phyloP scores from a whole-genome alignment of 192 early-diverging fungal genomes.

The Physocladia obscura region DNA sequence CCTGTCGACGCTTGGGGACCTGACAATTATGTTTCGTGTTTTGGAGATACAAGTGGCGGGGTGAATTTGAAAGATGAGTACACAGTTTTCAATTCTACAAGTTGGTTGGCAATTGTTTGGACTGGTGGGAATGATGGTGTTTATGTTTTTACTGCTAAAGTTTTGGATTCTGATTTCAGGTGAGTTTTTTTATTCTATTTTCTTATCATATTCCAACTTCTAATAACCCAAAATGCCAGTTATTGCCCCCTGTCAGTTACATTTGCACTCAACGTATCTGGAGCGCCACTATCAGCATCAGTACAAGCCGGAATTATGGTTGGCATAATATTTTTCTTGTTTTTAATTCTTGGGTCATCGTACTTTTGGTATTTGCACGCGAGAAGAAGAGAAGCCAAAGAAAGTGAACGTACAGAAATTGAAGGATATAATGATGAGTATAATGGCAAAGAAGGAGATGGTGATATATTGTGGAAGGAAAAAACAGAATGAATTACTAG shows the following conservation, averaged over 20 bases:
- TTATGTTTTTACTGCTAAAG: constrained; percentile 27
- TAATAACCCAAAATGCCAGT: background rate
- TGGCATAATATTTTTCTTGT: background rate
- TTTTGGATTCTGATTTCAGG: constrained; percentile 26
- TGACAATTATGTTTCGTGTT: constrained; percentile 17
- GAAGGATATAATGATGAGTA: background rate
- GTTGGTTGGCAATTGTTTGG: constrained; percentile 20
- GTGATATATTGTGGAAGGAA: constrained; percentile 24
- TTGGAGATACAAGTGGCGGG: background rate
- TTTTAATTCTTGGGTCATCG: background rate
- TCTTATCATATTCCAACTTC: background rate
- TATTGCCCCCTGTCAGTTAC: constrained; percentile 14
- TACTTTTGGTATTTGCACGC: constrained; percentile 22
- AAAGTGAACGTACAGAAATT: constrained; percentile 10
- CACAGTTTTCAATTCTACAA: constrained; percentile 28
- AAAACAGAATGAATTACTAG: constrained; percentile 18
- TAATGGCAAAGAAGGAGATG: background rate
- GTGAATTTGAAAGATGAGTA: background rate
- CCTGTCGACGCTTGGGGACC: constrained; percentile 2
- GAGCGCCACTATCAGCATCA: constrained; percentile 8
- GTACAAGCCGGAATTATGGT: constrained; percentile 23
- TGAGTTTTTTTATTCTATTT: constrained; percentile 12
- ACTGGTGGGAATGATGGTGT: constrained; percentile 4
- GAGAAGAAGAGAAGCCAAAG: background rate
- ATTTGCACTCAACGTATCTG: constrained; percentile 28